These are phyloP conservation scores for Heterobasidion parviporum DNA, from an alignment of 1,284 basidiomycete genomes.

Conservation along the genomic window DNA sequence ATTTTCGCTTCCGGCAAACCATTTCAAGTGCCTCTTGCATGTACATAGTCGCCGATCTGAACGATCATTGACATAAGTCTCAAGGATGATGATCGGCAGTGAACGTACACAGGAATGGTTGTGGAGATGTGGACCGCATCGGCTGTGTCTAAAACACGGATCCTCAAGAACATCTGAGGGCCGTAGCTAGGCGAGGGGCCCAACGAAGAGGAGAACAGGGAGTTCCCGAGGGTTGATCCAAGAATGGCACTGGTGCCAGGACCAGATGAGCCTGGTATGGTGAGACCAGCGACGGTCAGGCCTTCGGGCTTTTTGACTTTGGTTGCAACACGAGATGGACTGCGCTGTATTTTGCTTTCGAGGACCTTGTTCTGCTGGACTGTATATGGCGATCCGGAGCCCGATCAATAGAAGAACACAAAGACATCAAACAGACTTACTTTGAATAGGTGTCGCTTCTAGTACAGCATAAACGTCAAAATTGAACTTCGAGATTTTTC, in stretches of 20 bases:
- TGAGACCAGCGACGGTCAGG: slow-evolving; percentile 21
- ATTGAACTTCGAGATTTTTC: slow-evolving; percentile 83
- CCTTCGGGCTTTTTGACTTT: slow-evolving; percentile 46
- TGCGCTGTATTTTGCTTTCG: slow-evolving; percentile 70
- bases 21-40: slow-evolving; percentile 92
- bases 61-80: background rate
- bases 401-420: no score
- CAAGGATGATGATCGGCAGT: background rate
- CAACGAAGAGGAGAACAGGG: slow-evolving; percentile 51
- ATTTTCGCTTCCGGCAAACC: slow-evolving; percentile 69
- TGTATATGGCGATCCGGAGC: slow-evolving; percentile 19
- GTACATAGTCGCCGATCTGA: slow-evolving; percentile 89
- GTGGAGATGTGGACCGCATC: slow-evolving; percentile 80
- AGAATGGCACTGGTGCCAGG: slow-evolving; percentile 25
- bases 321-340: slow-evolving; percentile 61
- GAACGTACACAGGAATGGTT: slow-evolving; percentile 78
- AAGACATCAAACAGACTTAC: slow-evolving; percentile 30
- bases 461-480: slow-evolving; percentile 89
- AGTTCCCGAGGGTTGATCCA: slow-evolving; percentile 30
- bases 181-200: slow-evolving; percentile 64
- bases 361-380: slow-evolving; percentile 79
- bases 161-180: slow-evolving; percentile 73
- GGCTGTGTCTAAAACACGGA: slow-evolving; percentile 69
- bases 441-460: slow-evolving; percentile 67
- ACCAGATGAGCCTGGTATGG: slow-evolving; percentile 16